Evolutionary conservation across 768 basidiomycete species (phyloP), one percentile per base, ranked within the genome.

Genomic region (Pleurotus ostreatus): DNA sequence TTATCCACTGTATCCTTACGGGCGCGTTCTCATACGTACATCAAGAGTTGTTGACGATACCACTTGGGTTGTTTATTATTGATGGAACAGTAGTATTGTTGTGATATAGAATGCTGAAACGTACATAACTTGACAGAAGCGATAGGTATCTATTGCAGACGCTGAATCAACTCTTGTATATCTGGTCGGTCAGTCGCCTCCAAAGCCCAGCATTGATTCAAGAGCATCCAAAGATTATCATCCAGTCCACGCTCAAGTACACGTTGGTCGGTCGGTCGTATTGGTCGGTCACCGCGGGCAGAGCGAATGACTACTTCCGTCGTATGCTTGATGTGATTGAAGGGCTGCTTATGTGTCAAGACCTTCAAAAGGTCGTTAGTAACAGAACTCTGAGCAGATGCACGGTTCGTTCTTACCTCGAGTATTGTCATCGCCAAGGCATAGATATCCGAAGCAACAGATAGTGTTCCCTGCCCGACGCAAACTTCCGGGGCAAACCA

Each of bases 401-500:
- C 7, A 56, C 41, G n/a, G 44, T 22, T 18, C 11, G 30, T 4
- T 49, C 61, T 44, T 58, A 79, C 82, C 75, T 84, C 83, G 13
- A 84, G 68, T 38, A 81, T 70, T 1, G 82, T 83, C 82, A 84
- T 84, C 6, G 69, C 80, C 26, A 74, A 77, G 8, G 83, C 75
- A 57, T 82, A 84, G 12, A 84, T 73, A 61, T 84, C 82, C 12
- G 80, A 76, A 26, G 68, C 67, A 5, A 70, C 68, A 0, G 78
- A 79, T 22, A 84, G 66, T 4, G 72, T 71, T 5, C 78, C 81
- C 60, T 76, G 72, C 12, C 78, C 79, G 51, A 72, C 66, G 59
- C 77, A 82, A 7, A 82, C 68, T 62, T 84, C 82, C 3, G 83
- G 83, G 20, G 83, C 81, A 55, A 82, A 74, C 78, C 82, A 83